Evolutionary conservation across 345 rosid species (phyloP).

Genomic region (Salix udensis): DNA sequence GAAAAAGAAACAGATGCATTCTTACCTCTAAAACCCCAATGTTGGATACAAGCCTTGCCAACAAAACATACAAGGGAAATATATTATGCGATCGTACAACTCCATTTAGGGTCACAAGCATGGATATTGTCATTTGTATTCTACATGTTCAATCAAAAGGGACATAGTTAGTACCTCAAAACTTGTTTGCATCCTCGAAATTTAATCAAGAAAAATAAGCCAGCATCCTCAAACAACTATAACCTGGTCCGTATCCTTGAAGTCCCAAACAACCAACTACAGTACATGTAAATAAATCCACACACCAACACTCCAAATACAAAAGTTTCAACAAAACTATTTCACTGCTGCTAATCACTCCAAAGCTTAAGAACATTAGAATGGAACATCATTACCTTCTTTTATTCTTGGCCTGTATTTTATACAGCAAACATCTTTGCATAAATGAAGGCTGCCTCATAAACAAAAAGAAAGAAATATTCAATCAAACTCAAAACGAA

Average conservation of each 20-base stretch:
- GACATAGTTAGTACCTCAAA: constrained; percentile 23
- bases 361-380: neutral
- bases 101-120: constrained; percentile 47
- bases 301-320: neutral
- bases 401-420: constrained; percentile 75
- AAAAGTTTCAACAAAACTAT: neutral
- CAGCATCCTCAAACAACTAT: constrained; percentile 6
- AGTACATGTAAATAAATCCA: neutral
- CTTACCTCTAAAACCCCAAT: constrained; percentile 59
- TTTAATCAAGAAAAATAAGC: constrained; percentile 11
- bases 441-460: constrained; percentile 67
- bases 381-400: constrained; percentile 47
- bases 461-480: neutral
- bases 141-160: constrained; percentile 40
- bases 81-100: constrained; percentile 47
- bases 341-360: neutral
- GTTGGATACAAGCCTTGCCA: constrained; percentile 74
- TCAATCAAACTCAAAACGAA: neutral
- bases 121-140: constrained; percentile 68
- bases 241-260: neutral
- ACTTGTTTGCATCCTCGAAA: neutral
- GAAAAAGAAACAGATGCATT: neutral
- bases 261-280: neutral
- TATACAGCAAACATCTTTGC: constrained; percentile 82
- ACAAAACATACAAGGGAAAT: constrained; percentile 71